Percentiles rank a stretch among this genome's conserved stretches.
Conservation (phyloP, 208 protist species). For the Leishmania amazonensis region DNA sequence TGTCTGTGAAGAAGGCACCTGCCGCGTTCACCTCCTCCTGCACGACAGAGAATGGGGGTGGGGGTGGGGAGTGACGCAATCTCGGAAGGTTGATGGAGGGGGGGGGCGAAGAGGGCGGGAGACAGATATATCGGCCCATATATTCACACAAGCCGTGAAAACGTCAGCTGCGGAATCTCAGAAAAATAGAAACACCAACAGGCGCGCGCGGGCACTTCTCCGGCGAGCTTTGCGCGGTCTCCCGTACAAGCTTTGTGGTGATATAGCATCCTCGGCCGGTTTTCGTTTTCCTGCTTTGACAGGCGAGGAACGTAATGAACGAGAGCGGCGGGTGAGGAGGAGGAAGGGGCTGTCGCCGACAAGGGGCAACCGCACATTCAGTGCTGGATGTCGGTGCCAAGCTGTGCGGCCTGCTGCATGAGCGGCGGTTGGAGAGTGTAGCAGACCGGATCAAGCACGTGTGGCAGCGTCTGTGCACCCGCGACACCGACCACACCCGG, state of each 20-base stretch:
- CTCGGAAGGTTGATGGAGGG: neutral
- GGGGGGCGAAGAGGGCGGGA: neutral
- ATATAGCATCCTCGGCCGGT: neutral
- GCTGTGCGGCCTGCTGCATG: conserved; percentile 52
- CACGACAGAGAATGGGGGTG: neutral
- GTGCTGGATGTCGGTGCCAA: conserved; percentile 84
- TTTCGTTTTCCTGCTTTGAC: neutral
- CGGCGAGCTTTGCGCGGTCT: neutral
- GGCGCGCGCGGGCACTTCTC: neutral
- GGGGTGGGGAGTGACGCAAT: neutral
- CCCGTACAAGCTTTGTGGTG: neutral
- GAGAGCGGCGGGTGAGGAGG: neutral
- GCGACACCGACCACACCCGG: neutral
- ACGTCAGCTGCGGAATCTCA: neutral
- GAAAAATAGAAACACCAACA: neutral
- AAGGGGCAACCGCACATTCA: neutral
- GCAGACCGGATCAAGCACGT: conserved; percentile 61
- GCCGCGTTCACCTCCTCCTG: neutral
- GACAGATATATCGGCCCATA: neutral
- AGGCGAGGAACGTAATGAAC: neutral
- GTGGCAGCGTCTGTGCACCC: conserved; percentile 21
- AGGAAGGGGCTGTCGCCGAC: neutral
- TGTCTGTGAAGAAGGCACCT: neutral
- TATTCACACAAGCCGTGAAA: neutral
- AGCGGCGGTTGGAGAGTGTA: conserved; percentile 89